Evolutionary conservation across 2,329 filamentous ascomycete species (phyloP).

Genomic region (Lachnellula hyalina): DNA sequence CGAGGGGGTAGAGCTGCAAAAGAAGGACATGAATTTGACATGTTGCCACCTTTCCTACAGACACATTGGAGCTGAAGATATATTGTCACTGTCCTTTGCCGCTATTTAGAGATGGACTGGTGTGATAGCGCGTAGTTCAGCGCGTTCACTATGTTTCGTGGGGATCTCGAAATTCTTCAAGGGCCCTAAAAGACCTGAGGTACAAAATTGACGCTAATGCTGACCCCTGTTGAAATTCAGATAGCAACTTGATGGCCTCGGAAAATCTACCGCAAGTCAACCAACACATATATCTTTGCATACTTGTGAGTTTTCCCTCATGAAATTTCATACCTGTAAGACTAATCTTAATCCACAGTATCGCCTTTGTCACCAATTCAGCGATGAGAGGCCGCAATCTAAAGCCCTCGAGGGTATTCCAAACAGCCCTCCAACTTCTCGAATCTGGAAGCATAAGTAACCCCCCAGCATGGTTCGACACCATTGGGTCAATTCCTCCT

Average conservation of each 20-base stretch:
- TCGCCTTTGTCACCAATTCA: background rate
- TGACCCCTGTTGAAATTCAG: constrained; percentile 3
- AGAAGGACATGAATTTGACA: constrained; percentile 61
- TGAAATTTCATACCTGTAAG: background rate
- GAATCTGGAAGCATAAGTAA: constrained; percentile 37
- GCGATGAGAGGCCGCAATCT: constrained; percentile 31
- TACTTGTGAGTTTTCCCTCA: background rate
- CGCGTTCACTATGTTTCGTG: background rate
- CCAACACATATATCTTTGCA: background rate
- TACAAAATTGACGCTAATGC: background rate
- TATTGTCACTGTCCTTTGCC: background rate
- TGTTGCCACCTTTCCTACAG: constrained; percentile 38
- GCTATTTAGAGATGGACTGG: background rate
- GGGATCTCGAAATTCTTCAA: constrained; percentile 1
- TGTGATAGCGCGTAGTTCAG: background rate
- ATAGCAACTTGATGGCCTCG: background rate
- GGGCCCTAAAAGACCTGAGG: background rate
- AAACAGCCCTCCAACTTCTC: constrained; percentile 41
- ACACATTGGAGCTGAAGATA: constrained; percentile 19
- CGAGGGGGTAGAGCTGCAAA: constrained; percentile 48
- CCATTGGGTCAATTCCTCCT: constrained; percentile 41
- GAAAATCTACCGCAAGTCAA: background rate
- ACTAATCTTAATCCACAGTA: background rate
- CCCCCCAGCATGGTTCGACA: constrained; percentile 30
- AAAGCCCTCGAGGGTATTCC: constrained; percentile 42